Conservation (phyloP, 2,329 filamentous ascomycete species). For the Fusarium lateritium region DNA sequence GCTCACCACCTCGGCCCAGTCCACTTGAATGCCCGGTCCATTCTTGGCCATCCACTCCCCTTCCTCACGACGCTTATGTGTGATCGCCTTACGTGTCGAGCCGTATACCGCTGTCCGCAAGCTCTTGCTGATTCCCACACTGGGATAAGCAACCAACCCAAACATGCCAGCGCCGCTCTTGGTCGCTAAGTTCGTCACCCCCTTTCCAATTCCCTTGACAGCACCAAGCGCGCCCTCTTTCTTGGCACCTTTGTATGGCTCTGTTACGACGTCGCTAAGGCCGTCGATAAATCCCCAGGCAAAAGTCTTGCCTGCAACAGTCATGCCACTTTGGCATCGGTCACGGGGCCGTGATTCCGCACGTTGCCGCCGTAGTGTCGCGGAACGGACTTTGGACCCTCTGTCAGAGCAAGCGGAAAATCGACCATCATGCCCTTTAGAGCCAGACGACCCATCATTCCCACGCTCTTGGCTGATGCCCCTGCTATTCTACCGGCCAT, state of each 20-base stretch:
- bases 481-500: slow-evolving; percentile 8
- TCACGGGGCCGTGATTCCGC: background rate
- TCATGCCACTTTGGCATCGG: background rate
- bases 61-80: slow-evolving; percentile 2
- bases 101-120: slow-evolving; percentile 7
- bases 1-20: background rate
- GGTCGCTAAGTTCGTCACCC: background rate
- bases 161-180: slow-evolving; percentile 17
- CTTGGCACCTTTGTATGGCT: slow-evolving; percentile 1
- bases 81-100: slow-evolving; percentile 7
- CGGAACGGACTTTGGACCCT: slow-evolving; percentile 7
- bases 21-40: background rate
- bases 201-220: background rate
- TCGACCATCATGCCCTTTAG: slow-evolving; percentile 16
- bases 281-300: background rate
- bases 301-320: slow-evolving; percentile 4
- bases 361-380: slow-evolving; percentile 1
- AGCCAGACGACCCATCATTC: background rate
- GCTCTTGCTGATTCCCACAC: slow-evolving; percentile 20
- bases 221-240: slow-evolving; percentile 3
- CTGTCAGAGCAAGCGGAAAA: slow-evolving; percentile 9
- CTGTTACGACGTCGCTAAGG: background rate
- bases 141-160: slow-evolving; percentile 17
- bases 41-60: slow-evolving; percentile 14
- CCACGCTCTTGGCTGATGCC: slow-evolving; percentile 18